Evolutionary conservation across 768 basidiomycete genomes (phyloP).

Genomic region (Mycena chlorophos): DNA sequence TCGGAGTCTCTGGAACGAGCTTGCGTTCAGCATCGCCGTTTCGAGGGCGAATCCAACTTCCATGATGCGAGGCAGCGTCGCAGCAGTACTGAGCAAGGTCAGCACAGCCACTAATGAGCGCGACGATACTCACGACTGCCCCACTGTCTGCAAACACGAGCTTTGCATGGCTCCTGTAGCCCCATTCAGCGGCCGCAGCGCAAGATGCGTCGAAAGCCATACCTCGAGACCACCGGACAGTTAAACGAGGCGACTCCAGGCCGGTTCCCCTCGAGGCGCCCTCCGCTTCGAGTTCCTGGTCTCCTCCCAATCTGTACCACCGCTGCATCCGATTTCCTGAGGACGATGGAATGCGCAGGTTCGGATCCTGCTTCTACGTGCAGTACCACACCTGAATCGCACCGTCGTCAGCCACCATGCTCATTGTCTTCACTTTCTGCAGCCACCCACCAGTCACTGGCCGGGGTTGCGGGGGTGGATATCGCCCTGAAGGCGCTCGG

Average conservation of each 20-base stretch:
- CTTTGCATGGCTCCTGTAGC: conserved; percentile 75
- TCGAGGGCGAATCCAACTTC: conserved; percentile 57
- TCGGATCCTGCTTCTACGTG: conserved; percentile 55
- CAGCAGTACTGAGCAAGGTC: conserved; percentile 46
- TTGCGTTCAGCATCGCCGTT: conserved; percentile 48
- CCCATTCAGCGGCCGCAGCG: no score
- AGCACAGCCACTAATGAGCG: conserved; percentile 9
- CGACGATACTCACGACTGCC: conserved; percentile 46
- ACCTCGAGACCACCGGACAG: conserved; percentile 80
- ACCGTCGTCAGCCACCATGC: conserved; percentile 20
- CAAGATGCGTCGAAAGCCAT: no score
- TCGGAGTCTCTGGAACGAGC: conserved; percentile 57
- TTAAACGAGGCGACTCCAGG: conserved; percentile 60
- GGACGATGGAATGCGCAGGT: conserved; percentile 48
- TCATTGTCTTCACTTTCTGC: conserved; percentile 21
- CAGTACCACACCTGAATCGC: conserved; percentile 53
- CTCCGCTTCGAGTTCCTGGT: conserved; percentile 54
- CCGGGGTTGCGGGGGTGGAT: no score
- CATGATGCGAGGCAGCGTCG: conserved; percentile 79
- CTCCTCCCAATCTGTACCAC: conserved; percentile 70
- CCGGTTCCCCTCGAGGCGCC: conserved; percentile 40
- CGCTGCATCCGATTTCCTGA: conserved; percentile 49
- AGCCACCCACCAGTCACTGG: conserved; percentile 46
- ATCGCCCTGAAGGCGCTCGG: conserved; percentile 26
- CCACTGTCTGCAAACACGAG: conserved; percentile 71